phyloP scores from a whole-genome alignment of 768 basidiomycete genomes.

The Tulasnella sp. region DNA sequence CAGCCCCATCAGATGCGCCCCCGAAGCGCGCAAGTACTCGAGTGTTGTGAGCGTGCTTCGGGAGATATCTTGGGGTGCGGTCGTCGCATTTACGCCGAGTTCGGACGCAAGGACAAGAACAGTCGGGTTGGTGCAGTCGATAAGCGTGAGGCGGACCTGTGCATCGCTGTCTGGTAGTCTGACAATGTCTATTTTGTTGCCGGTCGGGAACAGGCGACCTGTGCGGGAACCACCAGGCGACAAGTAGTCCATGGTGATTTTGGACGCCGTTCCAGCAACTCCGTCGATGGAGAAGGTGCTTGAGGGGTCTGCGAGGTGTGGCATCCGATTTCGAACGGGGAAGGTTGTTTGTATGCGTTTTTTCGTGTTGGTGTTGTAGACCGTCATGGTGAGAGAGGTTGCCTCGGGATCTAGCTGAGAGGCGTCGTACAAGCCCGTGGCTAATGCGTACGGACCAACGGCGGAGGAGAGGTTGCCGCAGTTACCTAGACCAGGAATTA shows the following conservation, averaged over 20 bases:
- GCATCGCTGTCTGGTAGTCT: constrained; percentile 18
- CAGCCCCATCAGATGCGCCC: constrained; percentile 8
- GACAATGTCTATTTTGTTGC: constrained; percentile 38
- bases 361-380: constrained; percentile 60
- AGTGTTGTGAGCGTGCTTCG: constrained; percentile 42
- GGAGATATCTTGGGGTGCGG: constrained; percentile 8
- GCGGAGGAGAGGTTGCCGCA: constrained; percentile 11
- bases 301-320: constrained; percentile 27
- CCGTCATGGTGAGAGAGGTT: constrained; percentile 14
- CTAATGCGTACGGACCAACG: constrained; percentile 60
- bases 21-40: not conserved
- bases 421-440: constrained; percentile 34
- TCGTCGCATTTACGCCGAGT: constrained; percentile 25
- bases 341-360: constrained; percentile 61
- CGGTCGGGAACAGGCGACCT: constrained; percentile 55
- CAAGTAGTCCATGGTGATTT: constrained; percentile 53
- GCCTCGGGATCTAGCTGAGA: not conserved
- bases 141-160: constrained; percentile 57
- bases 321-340: constrained; percentile 30
- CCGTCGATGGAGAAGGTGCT: constrained; percentile 49
- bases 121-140: constrained; percentile 28
- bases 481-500: not conserved
- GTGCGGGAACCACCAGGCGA: constrained; percentile 57
- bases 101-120: constrained; percentile 44
- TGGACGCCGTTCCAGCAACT: constrained; percentile 51